These are phyloP conservation scores for Hyaloscypha finlandica DNA, from an alignment of 495 filamentous ascomycete species.

Conservation along the genomic window DNA sequence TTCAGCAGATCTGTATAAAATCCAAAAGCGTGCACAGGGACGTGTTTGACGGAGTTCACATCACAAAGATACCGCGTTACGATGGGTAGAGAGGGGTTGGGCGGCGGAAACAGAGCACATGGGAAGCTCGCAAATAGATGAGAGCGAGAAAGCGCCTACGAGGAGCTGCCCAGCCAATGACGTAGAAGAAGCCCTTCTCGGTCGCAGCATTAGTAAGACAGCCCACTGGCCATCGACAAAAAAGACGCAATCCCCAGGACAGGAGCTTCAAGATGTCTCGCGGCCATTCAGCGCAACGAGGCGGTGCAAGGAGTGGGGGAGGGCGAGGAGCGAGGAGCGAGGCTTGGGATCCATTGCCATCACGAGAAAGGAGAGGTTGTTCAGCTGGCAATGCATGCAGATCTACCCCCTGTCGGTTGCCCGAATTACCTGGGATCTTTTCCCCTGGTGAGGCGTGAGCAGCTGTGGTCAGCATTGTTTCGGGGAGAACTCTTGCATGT, in stretches of 20 bases:
- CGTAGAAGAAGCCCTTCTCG: neutral
- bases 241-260: neutral
- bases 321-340: neutral
- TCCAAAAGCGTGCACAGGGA: neutral
- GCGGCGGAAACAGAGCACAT: neutral
- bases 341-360: neutral
- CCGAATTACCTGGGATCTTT: no score
- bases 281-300: neutral
- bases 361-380: neutral
- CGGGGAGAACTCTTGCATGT: neutral
- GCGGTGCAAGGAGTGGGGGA: neutral
- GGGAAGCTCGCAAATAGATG: neutral
- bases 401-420: neutral
- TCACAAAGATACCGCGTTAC: neutral
- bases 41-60: neutral
- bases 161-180: neutral
- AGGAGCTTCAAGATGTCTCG: neutral
- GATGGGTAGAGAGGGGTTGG: neutral
- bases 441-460: neutral
- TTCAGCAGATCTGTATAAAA: neutral
- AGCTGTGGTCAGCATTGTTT: neutral
- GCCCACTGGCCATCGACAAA: neutral
- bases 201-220: neutral
- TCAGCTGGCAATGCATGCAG: neutral
- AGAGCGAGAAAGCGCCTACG: neutral